Conservation (phyloP, 2,329 filamentous ascomycete genomes). For the Pseudofabraea citricarpa region DNA sequence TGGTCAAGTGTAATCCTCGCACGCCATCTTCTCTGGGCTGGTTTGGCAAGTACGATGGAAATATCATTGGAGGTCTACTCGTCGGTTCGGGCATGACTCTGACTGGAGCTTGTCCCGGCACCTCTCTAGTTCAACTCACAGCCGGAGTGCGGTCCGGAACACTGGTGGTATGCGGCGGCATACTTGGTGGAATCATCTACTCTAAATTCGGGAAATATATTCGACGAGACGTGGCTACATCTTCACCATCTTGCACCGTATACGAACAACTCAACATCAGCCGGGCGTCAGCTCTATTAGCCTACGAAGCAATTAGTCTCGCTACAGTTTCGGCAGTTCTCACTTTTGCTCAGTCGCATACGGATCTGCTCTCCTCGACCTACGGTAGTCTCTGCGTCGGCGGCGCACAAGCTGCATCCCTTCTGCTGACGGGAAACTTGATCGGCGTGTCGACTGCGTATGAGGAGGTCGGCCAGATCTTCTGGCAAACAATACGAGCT, state of each 20-base stretch:
- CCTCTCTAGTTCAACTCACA: conserved; percentile 56
- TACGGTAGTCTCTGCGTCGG: conserved; percentile 55
- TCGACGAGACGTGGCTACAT: background rate
- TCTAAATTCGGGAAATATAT: conserved; percentile 20
- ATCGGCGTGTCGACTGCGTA: conserved; percentile 59
- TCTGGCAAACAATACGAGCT: conserved; percentile 38
- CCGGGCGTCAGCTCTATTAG: conserved; percentile 4
- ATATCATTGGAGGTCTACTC: conserved; percentile 56
- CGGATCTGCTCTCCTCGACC: conserved; percentile 32
- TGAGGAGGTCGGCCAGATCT: conserved; percentile 53
- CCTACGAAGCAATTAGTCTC: conserved; percentile 8
- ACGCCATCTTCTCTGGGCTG: conserved; percentile 43
- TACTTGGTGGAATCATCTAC: conserved; percentile 48
- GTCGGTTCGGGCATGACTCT: conserved; percentile 61
- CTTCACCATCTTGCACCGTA: conserved; percentile 3
- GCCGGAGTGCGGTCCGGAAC: conserved; percentile 46
- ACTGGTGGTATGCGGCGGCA: conserved; percentile 48
- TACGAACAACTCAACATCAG: conserved; percentile 2
- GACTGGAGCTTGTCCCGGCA: conserved; percentile 61
- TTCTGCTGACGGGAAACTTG: conserved; percentile 46
- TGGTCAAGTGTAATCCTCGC: conserved; percentile 37
- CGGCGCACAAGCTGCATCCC: conserved; percentile 49
- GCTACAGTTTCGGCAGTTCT: background rate
- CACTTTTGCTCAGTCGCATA: background rate
- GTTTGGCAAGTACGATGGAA: conserved; percentile 55